Evolutionary conservation across 768 basidiomycete genomes (phyloP), one percentile per base, ranked within the genome.

Genomic region (Suillus lakei): DNA sequence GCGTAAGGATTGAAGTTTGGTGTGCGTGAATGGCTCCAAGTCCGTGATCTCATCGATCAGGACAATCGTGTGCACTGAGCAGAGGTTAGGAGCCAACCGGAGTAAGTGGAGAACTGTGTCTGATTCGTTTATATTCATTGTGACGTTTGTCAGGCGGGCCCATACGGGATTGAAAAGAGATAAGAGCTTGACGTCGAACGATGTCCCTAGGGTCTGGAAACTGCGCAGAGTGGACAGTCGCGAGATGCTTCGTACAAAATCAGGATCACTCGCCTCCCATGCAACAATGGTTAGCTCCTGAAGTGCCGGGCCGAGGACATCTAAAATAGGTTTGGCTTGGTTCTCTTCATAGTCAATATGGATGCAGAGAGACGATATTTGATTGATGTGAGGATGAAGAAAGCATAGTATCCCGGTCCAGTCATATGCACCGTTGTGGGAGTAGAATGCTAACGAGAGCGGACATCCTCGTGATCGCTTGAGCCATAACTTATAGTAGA

Each of bases 351-450:
- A 43, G 18, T 15, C 16, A 18, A 41, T 7, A 41, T 41, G 16
- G 41, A 72, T 26, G 1, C 58, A 53, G 15, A 53, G 28, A 9
- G 51, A 30, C 5, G 30, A 23, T 28, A 55, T 60, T 18, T 61
- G 71, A 43, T 61, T 48, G 12, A 56, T 64, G 30, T 72, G 67
- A 8, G 70, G 68, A 23, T 68, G 72, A 15, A 74, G 41, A n/a
- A 70, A 54, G 10, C 2, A 5, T 21, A 18, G 18, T 23, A 72
- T 61, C 10, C 5, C 3, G 53, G 53, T 0, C 10, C 8, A 12
- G 10, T 32, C 6, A 53, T 30, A 2, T 18, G 64, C 61, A 9
- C 34, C 1, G 61, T n/a, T n/a, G n/a, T 48, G 3, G 65, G 65
- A 32, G 63, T 68, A 60, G 61, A 10, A 62, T 63, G 66, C 68